Percentiles rank a stretch among this genome's conserved stretches.
These are phyloP conservation scores for Erodium maritimum DNA, from an alignment of 345 rosid species.

Conservation along the genomic window DNA sequence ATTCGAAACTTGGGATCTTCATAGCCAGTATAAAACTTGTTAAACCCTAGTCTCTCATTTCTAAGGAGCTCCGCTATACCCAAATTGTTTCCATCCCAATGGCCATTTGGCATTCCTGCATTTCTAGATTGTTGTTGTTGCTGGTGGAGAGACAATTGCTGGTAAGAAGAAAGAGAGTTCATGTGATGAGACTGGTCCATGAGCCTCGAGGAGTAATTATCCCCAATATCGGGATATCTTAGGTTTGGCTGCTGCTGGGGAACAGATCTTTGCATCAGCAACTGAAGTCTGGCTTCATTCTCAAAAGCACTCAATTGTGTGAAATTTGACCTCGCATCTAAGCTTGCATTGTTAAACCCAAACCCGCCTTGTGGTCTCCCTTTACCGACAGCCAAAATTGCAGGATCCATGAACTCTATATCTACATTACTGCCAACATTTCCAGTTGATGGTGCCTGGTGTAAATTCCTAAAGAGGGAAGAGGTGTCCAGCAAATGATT, in stretches of 20 bases:
- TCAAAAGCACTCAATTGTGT: constrained; percentile 16
- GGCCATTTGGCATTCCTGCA: constrained; percentile 20
- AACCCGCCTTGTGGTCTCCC: constrained; percentile 18
- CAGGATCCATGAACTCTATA: constrained; percentile 38
- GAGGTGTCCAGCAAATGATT: constrained; percentile 19
- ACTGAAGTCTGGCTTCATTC: constrained; percentile 25
- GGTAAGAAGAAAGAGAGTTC: constrained; percentile 15
- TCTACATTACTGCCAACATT: constrained; percentile 16
- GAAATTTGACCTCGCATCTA: constrained; percentile 21
- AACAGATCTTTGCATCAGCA: constrained; percentile 23
- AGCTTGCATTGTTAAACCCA: constrained; percentile 18
- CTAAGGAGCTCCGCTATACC: constrained; percentile 21
- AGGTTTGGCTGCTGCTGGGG: constrained; percentile 25
- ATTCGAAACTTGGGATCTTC: constrained; percentile 30
- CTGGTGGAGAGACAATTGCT: constrained; percentile 23
- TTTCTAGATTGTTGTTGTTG: constrained; percentile 20
- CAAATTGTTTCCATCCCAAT: constrained; percentile 21
- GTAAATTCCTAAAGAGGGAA: constrained; percentile 7
- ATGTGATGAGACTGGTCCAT: constrained; percentile 21
- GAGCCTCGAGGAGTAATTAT: constrained; percentile 22
- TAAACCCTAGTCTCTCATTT: constrained; percentile 25
- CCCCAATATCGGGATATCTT: constrained; percentile 15
- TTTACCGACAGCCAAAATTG: constrained; percentile 30
- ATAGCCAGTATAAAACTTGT: constrained; percentile 18
- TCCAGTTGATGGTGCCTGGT: constrained; percentile 12